These are phyloP conservation scores for Orbilia blumenaviensis DNA, from an alignment of 2,329 filamentous ascomycete genomes.

Conservation along the genomic window DNA sequence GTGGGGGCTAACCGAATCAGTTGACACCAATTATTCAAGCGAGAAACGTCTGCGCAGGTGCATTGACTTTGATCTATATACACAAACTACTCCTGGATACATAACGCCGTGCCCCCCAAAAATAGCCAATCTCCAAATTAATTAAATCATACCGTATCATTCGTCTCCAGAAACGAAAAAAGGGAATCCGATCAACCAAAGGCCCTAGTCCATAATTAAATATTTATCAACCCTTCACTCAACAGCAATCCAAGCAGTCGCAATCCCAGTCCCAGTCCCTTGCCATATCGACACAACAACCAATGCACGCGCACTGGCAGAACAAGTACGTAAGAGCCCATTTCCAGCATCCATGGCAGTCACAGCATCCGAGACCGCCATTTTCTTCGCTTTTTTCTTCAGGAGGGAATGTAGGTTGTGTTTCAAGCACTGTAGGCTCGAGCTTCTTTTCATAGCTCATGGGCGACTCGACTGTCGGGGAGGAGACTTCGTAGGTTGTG, in stretches of 20 bases:
- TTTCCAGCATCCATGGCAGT: constrained; percentile 21
- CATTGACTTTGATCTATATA: background rate
- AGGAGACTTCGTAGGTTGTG: constrained; percentile 9
- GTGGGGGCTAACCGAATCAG: constrained; percentile 16
- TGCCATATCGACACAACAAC: constrained; percentile 20
- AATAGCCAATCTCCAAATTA: no score
- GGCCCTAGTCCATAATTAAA: no score
- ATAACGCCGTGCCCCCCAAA: background rate
- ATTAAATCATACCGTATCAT: no score
- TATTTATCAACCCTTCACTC: background rate
- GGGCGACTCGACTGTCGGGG: constrained; percentile 13
- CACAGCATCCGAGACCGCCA: background rate
- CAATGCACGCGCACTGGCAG: constrained; percentile 25
- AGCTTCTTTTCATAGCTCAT: constrained; percentile 46
- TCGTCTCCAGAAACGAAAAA: no score
- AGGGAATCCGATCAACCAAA: no score
- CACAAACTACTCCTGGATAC: background rate
- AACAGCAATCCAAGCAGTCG: constrained; percentile 2
- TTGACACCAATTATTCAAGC: no score
- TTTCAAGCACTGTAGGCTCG: constrained; percentile 37
- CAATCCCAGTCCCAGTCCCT: constrained; percentile 31
- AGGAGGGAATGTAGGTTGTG: constrained; percentile 22
- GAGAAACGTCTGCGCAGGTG: background rate
- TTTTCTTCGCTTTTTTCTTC: background rate
- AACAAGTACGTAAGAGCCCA: constrained; percentile 29